Base-by-base conservation (phyloP, 306 rosid genomes). In the Fragaria iinumae region DNA sequence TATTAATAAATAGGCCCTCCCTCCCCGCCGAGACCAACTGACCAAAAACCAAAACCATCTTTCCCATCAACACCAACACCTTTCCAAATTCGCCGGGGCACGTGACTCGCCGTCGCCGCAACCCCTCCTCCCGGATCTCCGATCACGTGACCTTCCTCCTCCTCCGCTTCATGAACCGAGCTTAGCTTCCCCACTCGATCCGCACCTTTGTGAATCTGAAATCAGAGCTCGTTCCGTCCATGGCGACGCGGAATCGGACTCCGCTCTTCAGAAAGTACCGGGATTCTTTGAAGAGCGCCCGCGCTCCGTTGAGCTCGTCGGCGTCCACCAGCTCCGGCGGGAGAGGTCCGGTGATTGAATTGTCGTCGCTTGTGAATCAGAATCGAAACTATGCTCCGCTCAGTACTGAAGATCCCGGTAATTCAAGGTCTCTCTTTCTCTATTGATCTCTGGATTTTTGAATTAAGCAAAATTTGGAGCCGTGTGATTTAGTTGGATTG, bases 331-430 rank as follows among this genome's bases (percentile, higher is more conserved):
- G 87, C 57, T 83, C 89, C 67, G 76, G 79, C 59, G 76, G 55
- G 43, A 81, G 87, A 32, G 95, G 95, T 18, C 97, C 97, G 53
- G 98, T 96, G 78, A 91, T 96, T 41, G 98, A 96, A 84, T 78
- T 92, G 93, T 91, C 93, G 4, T 92, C 98, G 76, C 91, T 96
- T 55, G 80, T 92, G 84, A 82, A 91, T 84, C 88, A 83, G 16
- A 91, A 89, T 87, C 96, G 98, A 3, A 85, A 89, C 49, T 96
- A 96, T 39, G 81, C 96, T 79, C 96, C 96, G 11, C 93, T 96
- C n/a, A 96, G 98, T 77, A 92, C 98, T 7, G 97, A 89, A 4
- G 99, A 96, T 88, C 98, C 98, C 38, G 93, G 93, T 59, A 81
- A 79, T 91, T 91, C 97, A 43, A 91, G 99, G 99, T 95, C 71